Conservation (phyloP, 1,284 basidiomycete species). For the Polyporus tsugae region DNA sequence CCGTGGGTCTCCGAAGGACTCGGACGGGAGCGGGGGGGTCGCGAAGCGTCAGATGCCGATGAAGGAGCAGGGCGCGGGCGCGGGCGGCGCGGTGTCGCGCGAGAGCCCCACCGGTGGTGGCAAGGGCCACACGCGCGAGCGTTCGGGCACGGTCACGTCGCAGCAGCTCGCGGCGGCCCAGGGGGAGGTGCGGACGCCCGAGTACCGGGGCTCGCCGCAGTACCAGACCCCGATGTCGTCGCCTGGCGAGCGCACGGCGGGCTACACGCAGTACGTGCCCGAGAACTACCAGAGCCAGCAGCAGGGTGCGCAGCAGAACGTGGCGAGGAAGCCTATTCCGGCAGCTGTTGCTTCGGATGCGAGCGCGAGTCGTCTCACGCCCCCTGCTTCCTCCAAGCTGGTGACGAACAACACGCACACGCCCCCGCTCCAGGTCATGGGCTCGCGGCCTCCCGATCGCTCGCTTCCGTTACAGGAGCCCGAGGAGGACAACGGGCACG, state of each 20-base stretch:
- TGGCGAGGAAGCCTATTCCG: slow-evolving; percentile 38
- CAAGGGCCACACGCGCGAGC: slow-evolving; percentile 52
- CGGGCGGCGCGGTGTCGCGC: slow-evolving; percentile 43
- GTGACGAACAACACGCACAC: slow-evolving; percentile 56
- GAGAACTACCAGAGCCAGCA: slow-evolving; percentile 50
- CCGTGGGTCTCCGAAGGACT: slow-evolving; percentile 60
- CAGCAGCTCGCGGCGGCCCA: slow-evolving; percentile 38
- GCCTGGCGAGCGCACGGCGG: slow-evolving; percentile 59
- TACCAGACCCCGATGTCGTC: slow-evolving; percentile 61
- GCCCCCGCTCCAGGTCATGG: slow-evolving; percentile 61
- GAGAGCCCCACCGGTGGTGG: slow-evolving; percentile 50
- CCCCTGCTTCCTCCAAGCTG: slow-evolving; percentile 51
- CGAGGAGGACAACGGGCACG: slow-evolving; percentile 64
- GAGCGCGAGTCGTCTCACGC: slow-evolving; percentile 49
- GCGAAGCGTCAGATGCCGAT: slow-evolving; percentile 43
- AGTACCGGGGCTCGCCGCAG: slow-evolving; percentile 60
- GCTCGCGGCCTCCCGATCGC: slow-evolving; percentile 71
- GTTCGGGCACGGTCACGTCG: slow-evolving; percentile 44
- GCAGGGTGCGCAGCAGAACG: slow-evolving; percentile 42
- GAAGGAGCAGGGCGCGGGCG: not conserved
- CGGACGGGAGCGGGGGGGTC: slow-evolving; percentile 44
- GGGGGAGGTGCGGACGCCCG: slow-evolving; percentile 53
- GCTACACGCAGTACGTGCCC: slow-evolving; percentile 58
- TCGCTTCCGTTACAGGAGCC: slow-evolving; percentile 80
- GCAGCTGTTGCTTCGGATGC: slow-evolving; percentile 28